Base-by-base conservation (phyloP, 1,139 yeast genomes). In the Pichia cactophila region DNA sequence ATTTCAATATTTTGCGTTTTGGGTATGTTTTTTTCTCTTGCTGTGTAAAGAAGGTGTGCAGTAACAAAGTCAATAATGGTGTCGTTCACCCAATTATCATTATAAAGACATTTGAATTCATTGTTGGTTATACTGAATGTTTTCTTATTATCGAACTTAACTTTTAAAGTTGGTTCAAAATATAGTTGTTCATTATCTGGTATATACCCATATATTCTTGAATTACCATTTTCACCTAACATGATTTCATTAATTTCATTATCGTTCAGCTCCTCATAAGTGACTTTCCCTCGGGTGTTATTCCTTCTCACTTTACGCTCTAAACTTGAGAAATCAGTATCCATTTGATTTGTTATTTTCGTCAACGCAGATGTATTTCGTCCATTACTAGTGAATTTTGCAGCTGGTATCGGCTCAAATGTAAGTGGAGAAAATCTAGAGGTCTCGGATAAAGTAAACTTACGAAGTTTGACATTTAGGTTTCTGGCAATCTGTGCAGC, bases 81-180 rank as follows among this genome's bases (percentile, higher is more conserved):
- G 58, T 85, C 94, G 62, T 85, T 85, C 33, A 85, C 77, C 94
- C 94, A 85, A 54, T 81, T 83, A 48, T 80, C 78, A 56, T 80
- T 78, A 61, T 80, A 81, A 7, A 85, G 69, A 39, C 90, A 83
- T 56, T 76, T 76, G 63, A 81, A 85, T 61, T 85, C 94, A 31
- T 77, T 70, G 53, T 75, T 74, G 1, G 77, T 71, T 5, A 85
- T 74, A 6, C 75, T 72, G 54, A 83, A 75, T 14, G 74, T 70
- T 38, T 59, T 59, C 8, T 73, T 74, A 54, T 77, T 78, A 14
- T 64, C 59, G 54, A 84, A 79, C 16, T 66, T 68, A 56, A 78
- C 74, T 40, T 70, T 70, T 47, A 84, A 65, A 9, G 75, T 70
- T 0, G 89, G 89, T 10, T 67, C 63, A 54, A 80, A 81, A 2